Base-by-base conservation (phyloP, 345 rosid species). In the Citrus maxima region DNA sequence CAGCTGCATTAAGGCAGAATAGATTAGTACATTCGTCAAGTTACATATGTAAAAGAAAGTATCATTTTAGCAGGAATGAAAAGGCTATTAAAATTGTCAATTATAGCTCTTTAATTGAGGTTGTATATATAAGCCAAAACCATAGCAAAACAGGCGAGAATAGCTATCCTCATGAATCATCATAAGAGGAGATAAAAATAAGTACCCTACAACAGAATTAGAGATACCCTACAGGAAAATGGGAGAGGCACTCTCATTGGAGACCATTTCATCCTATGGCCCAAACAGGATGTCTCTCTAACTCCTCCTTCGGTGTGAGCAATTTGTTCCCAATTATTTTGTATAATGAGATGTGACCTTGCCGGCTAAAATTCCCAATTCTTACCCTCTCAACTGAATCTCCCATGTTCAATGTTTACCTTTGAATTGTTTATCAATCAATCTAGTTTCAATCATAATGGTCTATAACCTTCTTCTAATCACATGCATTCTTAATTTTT, bases 1-100 rank as follows among this genome's bases (percentile, higher is more conserved):
- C 99, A 88, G 98, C 99, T 95, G 91, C 86, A 82, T 34, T n/a
- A 74, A 73, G 32, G 77, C 32, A 70, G 59, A 69, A 79, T 60
- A 32, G 69, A 69, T 30, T 79, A 19, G 22, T 54, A 16, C 30
- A 27, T 66, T 59, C 16, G 10, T 46, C 77, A 73, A 73, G 51
- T 67, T 28, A 10, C 37, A 25, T 25, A 49, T 24, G 0, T 18
- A 61, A 64, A 77, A 51, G 5, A n/a, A 72, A 16, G 27, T 49
- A 14, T 46, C 58, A 54, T 42, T 49, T 30, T 22, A 30, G 37
- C 34, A 30, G 21, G 27, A 32, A 28, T n/a, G 37, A 42, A 38
- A 8, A 59, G 54, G 35, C 19, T 19, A 62, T 12, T 12, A 25
- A 74, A 35, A 24, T 16, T 38, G 68, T 27, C 24, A 75, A 63